Evolutionary conservation across 2,329 filamentous ascomycete species (phyloP).

Genomic region (Ampelomyces quisqualis): DNA sequence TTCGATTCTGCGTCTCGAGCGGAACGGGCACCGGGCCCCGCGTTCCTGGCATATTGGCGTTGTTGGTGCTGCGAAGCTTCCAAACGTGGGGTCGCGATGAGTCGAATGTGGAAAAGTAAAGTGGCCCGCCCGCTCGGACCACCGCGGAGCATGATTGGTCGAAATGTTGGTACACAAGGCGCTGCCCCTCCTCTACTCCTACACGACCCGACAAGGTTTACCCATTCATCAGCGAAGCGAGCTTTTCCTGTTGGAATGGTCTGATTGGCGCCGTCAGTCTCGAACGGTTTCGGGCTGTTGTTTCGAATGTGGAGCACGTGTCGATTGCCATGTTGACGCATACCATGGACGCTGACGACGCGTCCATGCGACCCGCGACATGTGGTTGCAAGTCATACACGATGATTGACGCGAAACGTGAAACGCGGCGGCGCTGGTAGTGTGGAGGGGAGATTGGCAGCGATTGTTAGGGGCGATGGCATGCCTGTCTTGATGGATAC

Average conservation of each 20-base stretch:
- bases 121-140: conserved; percentile 27
- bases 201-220: no score
- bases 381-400: not conserved
- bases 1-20: conserved; percentile 41
- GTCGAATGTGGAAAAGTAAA: conserved; percentile 31
- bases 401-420: no score
- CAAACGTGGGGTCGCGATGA: conserved; percentile 27
- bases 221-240: no score
- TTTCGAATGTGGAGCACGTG: conserved; percentile 2
- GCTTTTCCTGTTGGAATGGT: no score
- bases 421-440: no score
- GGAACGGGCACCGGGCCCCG: conserved; percentile 52
- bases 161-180: not conserved
- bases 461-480: no score
- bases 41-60: conserved; percentile 47
- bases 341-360: conserved; percentile 1
- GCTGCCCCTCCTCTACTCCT: not conserved
- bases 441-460: no score
- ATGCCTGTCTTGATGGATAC: no score
- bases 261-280: no score
- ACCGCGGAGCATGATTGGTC: conserved; percentile 20
- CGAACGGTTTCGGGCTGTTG: conserved; percentile 1
- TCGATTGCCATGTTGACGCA: not conserved
- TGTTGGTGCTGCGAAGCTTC: conserved; percentile 13
- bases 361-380: conserved; percentile 2